Evolutionary conservation across 1,284 basidiomycete genomes (phyloP).

Genomic region (Cryptococcus amylolentus): DNA sequence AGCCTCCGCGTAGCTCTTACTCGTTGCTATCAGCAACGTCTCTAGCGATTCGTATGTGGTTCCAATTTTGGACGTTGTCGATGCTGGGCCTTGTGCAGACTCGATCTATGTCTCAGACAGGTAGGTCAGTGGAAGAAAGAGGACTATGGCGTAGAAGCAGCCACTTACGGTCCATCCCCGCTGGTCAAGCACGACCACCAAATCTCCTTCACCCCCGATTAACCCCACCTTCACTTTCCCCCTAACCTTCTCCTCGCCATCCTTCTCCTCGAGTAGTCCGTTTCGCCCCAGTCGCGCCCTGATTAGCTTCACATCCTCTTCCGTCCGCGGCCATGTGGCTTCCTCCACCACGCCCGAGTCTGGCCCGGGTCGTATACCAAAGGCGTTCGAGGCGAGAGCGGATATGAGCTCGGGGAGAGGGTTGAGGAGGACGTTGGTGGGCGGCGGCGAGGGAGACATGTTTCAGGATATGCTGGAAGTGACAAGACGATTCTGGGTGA

Average conservation of each 20-base stretch:
- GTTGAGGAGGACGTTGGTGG: slow-evolving; percentile 34
- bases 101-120: neutral
- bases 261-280: neutral
- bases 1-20: slow-evolving; percentile 33
- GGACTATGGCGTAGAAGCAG: neutral
- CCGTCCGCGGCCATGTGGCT: slow-evolving; percentile 27
- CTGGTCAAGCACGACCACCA: slow-evolving; percentile 25
- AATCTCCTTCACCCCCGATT: slow-evolving; percentile 19
- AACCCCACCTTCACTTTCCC: slow-evolving; percentile 24
- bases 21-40: slow-evolving; percentile 38
- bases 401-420: slow-evolving; percentile 34
- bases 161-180: slow-evolving; percentile 40
- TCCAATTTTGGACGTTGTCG: slow-evolving; percentile 3
- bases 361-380: slow-evolving; percentile 23
- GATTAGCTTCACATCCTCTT: slow-evolving; percentile 20
- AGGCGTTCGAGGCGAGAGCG: slow-evolving; percentile 30
- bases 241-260: slow-evolving; percentile 14
- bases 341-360: slow-evolving; percentile 17
- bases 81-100: slow-evolving; percentile 2
- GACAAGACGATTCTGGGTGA: neutral
- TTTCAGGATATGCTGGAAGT: too few species aligned
- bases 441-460: neutral
- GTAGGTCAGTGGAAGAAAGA: neutral
- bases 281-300: slow-evolving; percentile 1
- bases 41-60: slow-evolving; percentile 40